These are phyloP conservation scores for Kappamyces sp. DNA, from an alignment of 192 early-diverging fungal genomes.

Conservation along the genomic window DNA sequence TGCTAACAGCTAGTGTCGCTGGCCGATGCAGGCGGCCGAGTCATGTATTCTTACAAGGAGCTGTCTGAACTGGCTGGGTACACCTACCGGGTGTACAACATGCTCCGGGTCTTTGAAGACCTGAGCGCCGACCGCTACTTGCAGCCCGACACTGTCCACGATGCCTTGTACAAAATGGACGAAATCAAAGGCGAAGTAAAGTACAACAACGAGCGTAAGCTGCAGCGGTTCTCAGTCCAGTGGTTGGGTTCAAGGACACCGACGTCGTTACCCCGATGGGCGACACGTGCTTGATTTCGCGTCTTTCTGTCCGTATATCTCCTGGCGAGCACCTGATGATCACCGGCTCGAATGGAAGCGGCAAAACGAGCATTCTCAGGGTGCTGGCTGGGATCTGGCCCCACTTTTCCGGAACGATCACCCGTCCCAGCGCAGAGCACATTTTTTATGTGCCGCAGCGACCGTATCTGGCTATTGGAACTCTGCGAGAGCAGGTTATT, in stretches of 20 bases:
- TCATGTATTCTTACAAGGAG: conserved; percentile 96
- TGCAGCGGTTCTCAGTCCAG: not conserved
- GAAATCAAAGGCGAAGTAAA: conserved; percentile 3
- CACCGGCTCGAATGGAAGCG: conserved; percentile 29
- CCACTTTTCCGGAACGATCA: conserved; percentile 11
- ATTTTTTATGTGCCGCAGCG: conserved; percentile 92
- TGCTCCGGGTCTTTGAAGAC: conserved; percentile 78
- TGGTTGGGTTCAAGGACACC: conserved; percentile 32
- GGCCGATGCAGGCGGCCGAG: conserved; percentile 89
- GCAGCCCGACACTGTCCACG: conserved; percentile 8
- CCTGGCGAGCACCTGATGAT: conserved; percentile 28
- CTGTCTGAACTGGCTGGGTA: conserved; percentile 85
- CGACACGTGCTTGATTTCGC: conserved; percentile 27
- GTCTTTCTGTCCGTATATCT: conserved; percentile 19
- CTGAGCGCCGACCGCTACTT: conserved; percentile 27
- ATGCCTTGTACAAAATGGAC: conserved; percentile 5
- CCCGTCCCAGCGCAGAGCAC: conserved; percentile 40
- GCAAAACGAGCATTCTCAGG: conserved; percentile 17
- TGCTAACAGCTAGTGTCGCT: conserved; percentile 69
- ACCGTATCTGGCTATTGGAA: conserved; percentile 87
- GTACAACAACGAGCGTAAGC: conserved; percentile 6
- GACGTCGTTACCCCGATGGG: conserved; percentile 45
- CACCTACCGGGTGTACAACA: conserved; percentile 78
- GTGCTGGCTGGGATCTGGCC: conserved; percentile 17
- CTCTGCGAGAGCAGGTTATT: conserved; percentile 90